Evolutionary conservation across 805 yeast genomes (phyloP), one percentile per base, ranked within the genome.

Genomic region (Candida ficus): DNA sequence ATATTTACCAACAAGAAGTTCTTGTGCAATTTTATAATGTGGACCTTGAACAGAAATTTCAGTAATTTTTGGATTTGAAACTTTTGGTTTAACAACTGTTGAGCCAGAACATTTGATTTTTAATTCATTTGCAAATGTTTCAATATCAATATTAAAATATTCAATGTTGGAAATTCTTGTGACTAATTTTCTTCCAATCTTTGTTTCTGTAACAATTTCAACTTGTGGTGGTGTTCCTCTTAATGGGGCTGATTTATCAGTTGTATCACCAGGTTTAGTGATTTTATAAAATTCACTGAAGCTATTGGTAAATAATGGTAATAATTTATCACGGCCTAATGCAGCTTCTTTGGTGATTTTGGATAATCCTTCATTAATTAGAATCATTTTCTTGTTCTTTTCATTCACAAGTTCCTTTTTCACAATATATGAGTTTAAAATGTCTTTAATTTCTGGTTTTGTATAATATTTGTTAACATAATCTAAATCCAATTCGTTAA

Each of bases 21-120:
- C 81, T n/a, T 70, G 64, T 10, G 83, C 76, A 0, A 71, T 58
- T 35, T 76, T 72, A 19, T 79, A 78, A 57, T 91, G 98, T 3
- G 91, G 84, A 0, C 99, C 99, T 64, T 93, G 98, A 3, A 93
- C 95, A 35, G 79, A 72, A 4, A 93, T 88, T 52, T 86, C 95
- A 30, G 69, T 60, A 0, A 73, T 53, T 29, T 70, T 73, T 5
- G 81, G 80, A 38, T 75, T 72, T 29, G 73, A 75, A 13, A 67
- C 66, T 31, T 77, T 74, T 22, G 75, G 78, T 0, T 81, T 82
- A 10, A 85, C 71, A 0, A 96, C 80, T 0, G 93, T 73, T 0
- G 97, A 86, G 0, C 96, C 96, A 11, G 96, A 90, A 58, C 98
- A 93, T 47, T 79, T 80, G 17, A 78, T 77, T 44, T 83, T 78